Evolutionary conservation across 2,329 filamentous ascomycete species (phyloP).

Genomic region (Pestalotiopsis sp.): DNA sequence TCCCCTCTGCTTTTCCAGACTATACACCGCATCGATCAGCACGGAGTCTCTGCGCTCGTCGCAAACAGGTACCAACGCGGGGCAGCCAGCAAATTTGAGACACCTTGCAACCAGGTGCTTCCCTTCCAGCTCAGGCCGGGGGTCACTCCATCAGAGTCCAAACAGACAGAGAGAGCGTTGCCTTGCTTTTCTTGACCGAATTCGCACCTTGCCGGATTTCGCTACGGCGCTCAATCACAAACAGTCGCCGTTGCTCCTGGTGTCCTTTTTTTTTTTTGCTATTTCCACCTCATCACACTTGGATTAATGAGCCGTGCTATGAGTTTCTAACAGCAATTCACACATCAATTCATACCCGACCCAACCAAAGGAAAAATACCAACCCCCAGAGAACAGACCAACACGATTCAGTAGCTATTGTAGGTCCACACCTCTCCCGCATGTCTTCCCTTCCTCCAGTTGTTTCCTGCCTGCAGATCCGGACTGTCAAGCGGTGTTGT

Average conservation of each 20-base stretch:
- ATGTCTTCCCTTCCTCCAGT: background rate
- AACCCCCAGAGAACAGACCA: background rate
- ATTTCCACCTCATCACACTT: background rate
- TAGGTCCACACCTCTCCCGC: background rate
- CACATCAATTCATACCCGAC: background rate
- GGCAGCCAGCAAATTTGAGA: constrained; percentile 11
- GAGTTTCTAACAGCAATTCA: background rate
- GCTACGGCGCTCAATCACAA: background rate
- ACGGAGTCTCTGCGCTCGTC: constrained; percentile 7
- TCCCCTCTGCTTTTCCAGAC: background rate
- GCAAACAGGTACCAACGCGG: constrained; percentile 13
- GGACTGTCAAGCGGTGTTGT: background rate
- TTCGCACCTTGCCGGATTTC: background rate
- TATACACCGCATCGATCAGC: constrained; percentile 7
- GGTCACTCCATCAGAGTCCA: background rate
- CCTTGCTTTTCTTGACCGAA: background rate
- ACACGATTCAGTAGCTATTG: background rate
- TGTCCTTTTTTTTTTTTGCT: constrained; percentile 7
- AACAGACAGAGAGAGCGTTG: background rate
- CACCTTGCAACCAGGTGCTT: constrained; percentile 13
- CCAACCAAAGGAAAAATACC: background rate
- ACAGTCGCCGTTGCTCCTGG: background rate
- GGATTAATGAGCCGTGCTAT: background rate
- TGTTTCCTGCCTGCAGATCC: background rate
- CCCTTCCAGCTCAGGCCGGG: background rate